Base-by-base conservation (phyloP, 1,139 yeast genomes). In the Suhomyces chickasaworum region DNA sequence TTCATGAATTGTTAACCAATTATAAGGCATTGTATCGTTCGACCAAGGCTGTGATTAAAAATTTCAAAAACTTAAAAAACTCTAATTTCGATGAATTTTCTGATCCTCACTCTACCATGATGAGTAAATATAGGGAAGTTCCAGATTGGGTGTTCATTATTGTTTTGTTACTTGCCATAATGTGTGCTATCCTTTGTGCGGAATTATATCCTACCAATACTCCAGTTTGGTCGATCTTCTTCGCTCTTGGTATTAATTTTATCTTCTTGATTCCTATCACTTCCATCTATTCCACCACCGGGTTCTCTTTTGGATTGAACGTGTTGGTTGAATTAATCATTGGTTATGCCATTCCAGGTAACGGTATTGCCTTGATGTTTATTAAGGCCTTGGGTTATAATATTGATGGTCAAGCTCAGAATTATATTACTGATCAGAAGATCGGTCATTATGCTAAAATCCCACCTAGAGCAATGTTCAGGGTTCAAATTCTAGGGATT, bases 391-490 rank as follows among this genome's bases (percentile, higher is more conserved):
- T 63, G 51, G 75, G 75, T 4, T 69, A 68, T 42, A 68, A 69
- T 45, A 69, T 81, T 52, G 80, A 77, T 61, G 79, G 78, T 3
- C 87, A 82, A 63, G 84, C 86, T 13, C 80, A 80, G 41, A 70
- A 68, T 57, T 82, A 76, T 63, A 68, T 81, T 40, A 60, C 77
- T 6, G 79, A 80, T 56, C 80, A 80, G 63, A 83, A 83, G 60
- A 58, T 75, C 68, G 86, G 80, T 2, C 88, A 83, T 61, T 83
- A 83, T 57, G 67, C 78, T 20, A 80, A 77, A 51, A 60, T 83
- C 39, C 83, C 87, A 12, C 88, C 88, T 35, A 66, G 82, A 51
- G 78, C 87, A 0, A 61, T 83, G 50, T 83, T 82, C 68, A 70
- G 86, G 53, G 76, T 78, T 23, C 88, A 83, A 63, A 57, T 82